phyloP scores from a whole-genome alignment of 331 rosid species.

The Acacia pycnantha region DNA sequence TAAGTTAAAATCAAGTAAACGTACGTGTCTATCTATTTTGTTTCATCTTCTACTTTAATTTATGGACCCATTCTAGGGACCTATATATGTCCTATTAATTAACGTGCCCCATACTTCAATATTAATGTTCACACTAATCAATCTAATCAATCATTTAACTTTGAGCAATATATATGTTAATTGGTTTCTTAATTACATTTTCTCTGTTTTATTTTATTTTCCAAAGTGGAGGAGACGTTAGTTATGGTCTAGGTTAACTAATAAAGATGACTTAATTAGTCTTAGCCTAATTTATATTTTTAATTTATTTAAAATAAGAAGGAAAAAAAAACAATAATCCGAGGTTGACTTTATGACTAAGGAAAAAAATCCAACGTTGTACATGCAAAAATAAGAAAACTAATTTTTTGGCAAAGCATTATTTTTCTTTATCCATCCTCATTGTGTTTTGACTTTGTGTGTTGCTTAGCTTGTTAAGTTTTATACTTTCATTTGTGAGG shows the following conservation, averaged over 20 bases:
- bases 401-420: background rate
- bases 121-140: background rate
- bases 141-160: background rate
- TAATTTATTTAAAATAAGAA: too few species aligned
- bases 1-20: background rate
- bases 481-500: background rate
- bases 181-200: background rate
- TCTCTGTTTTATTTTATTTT: background rate
- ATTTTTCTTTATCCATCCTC: background rate
- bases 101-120: background rate
- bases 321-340: background rate
- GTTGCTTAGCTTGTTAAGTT: background rate
- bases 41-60: background rate
- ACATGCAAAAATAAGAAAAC: background rate
- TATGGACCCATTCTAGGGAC: background rate
- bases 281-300: background rate
- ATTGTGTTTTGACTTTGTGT: background rate
- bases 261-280: background rate
- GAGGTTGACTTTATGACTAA: background rate
- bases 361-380: background rate
- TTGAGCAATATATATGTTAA: background rate
- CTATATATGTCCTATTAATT: background rate
- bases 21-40: background rate
- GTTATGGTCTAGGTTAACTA: background rate
- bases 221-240: background rate